Percentiles rank a stretch among this genome's conserved stretches.
Conservation (phyloP, 352 stramenopile genomes). For the Phytophthora podocarpi region DNA sequence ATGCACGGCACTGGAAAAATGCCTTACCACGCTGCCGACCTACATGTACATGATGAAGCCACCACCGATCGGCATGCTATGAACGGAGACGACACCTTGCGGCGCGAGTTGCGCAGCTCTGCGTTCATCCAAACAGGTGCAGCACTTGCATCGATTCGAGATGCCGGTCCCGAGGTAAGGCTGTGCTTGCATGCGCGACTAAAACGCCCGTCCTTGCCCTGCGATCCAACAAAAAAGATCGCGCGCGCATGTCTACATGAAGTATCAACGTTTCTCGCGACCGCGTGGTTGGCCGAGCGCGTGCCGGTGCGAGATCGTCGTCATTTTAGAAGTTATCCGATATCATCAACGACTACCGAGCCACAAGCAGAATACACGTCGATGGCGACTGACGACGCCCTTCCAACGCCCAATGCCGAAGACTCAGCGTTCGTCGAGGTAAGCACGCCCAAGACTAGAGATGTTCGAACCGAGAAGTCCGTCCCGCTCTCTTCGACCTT, state of each 20-base stretch:
- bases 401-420: not conserved
- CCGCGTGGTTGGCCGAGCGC: constrained; percentile 9
- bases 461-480: not conserved
- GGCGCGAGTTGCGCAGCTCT: no score
- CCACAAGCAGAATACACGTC: no score
- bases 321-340: constrained; percentile 20
- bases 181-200: constrained; percentile 13
- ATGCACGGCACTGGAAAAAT: not conserved
- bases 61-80: not conserved
- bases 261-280: constrained; percentile 3
- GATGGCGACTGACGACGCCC: constrained; percentile 4
- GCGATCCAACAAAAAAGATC: constrained; percentile 26
- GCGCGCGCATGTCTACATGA: constrained; percentile 12
- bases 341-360: not conserved
- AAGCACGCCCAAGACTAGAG: constrained; percentile 17
- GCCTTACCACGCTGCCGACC: not conserved
- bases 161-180: constrained; percentile 15
- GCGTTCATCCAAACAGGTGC: constrained; percentile 2
- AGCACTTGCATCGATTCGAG: not conserved
- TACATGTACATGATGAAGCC: no score
- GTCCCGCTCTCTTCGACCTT: constrained; percentile 34
- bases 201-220: constrained; percentile 12
- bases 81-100: not conserved
- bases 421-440: constrained; percentile 14
- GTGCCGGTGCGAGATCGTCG: constrained; percentile 6